Evolutionary conservation across 208 protist species (phyloP).

Genomic region (Crithidia brevicula): DNA sequence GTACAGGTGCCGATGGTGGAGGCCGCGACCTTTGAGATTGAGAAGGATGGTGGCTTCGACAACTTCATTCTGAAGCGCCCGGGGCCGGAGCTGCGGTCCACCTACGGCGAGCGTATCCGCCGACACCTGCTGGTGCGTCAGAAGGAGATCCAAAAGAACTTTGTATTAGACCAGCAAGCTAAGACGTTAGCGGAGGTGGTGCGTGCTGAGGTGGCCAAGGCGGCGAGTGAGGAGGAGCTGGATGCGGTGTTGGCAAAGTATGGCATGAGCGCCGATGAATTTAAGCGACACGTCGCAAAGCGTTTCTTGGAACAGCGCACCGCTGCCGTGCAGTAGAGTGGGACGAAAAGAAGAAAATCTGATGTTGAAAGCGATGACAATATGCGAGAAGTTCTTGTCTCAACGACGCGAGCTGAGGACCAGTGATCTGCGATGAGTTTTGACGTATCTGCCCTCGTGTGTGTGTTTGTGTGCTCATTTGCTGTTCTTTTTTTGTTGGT

Average conservation of each 20-base stretch:
- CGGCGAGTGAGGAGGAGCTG: conserved; percentile 52
- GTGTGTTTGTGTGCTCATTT: too few relatives aligned
- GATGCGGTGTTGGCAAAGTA: conserved; percentile 79
- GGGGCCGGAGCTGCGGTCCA: conserved; percentile 86
- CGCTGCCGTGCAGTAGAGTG: neutral
- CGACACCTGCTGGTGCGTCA: conserved; percentile 89
- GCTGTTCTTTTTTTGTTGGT: too few relatives aligned
- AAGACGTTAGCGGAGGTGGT: conserved; percentile 61
- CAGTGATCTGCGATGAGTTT: too few relatives aligned
- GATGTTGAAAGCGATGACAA: too few relatives aligned
- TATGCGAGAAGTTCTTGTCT: too few relatives aligned
- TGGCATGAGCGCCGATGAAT: conserved; percentile 68
- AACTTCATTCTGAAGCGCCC: conserved; percentile 89
- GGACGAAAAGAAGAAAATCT: neutral
- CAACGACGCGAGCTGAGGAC: too few relatives aligned
- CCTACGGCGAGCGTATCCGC: conserved; percentile 88
- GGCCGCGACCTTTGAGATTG: conserved; percentile 87
- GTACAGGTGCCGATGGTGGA: conserved; percentile 93
- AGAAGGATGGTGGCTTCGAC: conserved; percentile 90
- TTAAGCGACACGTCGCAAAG: conserved; percentile 69
- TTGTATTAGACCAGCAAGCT: conserved; percentile 85
- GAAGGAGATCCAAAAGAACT: conserved; percentile 92
- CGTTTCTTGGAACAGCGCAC: conserved; percentile 35
- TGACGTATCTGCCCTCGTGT: too few relatives aligned
- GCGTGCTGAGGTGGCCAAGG: conserved; percentile 45